Conservation (phyloP, 2,329 filamentous ascomycete species). For the Fusarium odoratissimum region DNA sequence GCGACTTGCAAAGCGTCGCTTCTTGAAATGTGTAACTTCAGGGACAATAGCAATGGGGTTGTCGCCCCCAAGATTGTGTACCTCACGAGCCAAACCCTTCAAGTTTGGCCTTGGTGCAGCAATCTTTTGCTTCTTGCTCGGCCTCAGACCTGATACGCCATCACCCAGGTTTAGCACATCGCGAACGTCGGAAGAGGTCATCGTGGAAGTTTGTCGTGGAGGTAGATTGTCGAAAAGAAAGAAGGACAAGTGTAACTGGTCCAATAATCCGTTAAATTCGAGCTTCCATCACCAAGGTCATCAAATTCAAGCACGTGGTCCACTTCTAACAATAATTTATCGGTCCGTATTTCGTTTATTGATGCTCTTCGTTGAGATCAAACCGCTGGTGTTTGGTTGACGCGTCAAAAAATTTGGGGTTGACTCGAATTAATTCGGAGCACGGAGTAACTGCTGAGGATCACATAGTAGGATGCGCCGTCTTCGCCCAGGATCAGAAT, state of each 20-base stretch:
- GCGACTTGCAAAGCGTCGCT: slow-evolving; percentile 63
- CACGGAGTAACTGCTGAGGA: background rate
- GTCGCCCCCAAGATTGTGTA: slow-evolving; percentile 73
- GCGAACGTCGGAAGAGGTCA: slow-evolving; percentile 84
- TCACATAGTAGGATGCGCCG: slow-evolving; percentile 9
- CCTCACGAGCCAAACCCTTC: slow-evolving; percentile 73
- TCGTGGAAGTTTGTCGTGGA: slow-evolving; percentile 52
- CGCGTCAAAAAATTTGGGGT: slow-evolving; percentile 36
- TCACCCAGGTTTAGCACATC: slow-evolving; percentile 87
- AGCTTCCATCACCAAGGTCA: slow-evolving; percentile 40
- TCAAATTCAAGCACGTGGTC: slow-evolving; percentile 8
- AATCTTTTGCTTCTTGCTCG: slow-evolving; percentile 80
- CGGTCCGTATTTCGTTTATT: background rate
- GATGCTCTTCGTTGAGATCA: slow-evolving; percentile 12
- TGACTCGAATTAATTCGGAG: slow-evolving; percentile 8
- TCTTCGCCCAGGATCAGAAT: background rate
- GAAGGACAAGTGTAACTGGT: background rate
- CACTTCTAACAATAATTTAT: background rate
- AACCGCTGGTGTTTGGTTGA: slow-evolving; percentile 14
- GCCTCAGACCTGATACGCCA: slow-evolving; percentile 61
- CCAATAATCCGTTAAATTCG: slow-evolving; percentile 18
- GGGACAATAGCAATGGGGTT: slow-evolving; percentile 76
- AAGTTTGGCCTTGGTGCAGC: slow-evolving; percentile 69
- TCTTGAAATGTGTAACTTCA: slow-evolving; percentile 69
- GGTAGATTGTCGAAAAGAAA: background rate